These are phyloP conservation scores for Cruciata laevipes DNA, from an alignment of 257 asterid genomes.

Conservation along the genomic window DNA sequence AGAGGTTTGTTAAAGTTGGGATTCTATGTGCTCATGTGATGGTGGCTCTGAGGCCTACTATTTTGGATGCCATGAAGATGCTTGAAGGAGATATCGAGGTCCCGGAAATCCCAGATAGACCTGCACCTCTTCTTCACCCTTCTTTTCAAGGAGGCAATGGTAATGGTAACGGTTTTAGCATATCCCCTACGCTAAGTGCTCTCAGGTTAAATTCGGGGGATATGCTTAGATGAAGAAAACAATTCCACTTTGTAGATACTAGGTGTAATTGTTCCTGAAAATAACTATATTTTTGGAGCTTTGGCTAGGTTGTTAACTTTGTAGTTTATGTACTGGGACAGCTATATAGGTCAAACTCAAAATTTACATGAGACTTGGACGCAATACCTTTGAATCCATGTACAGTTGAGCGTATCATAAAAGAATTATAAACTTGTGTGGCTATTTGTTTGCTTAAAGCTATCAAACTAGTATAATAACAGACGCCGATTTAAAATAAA, in stretches of 20 bases:
- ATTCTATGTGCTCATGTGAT: constrained; percentile 82
- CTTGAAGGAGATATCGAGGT: constrained; percentile 87
- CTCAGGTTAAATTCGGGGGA: constrained; percentile 44
- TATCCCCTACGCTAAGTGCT: constrained; percentile 53
- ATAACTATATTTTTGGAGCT: neutral
- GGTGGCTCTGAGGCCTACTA: constrained; percentile 91
- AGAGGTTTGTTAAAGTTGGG: constrained; percentile 72
- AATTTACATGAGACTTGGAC: neutral
- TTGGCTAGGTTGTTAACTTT: neutral
- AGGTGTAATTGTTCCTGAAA: neutral
- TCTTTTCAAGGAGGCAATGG: constrained; percentile 34
- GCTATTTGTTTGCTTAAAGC: neutral
- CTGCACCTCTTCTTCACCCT: constrained; percentile 64
- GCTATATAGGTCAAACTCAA: neutral
- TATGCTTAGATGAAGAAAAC: constrained; percentile 55
- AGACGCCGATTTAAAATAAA: no score
- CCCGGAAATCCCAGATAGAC: constrained; percentile 71
- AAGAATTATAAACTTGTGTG: neutral
- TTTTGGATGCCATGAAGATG: constrained; percentile 75
- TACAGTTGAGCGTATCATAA: neutral
- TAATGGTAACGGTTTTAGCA: constrained; percentile 34
- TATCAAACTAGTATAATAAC: neutral
- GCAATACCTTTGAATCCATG: neutral
- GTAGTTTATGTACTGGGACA: neutral
- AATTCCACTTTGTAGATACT: neutral